These are phyloP conservation scores for Saccharomyces hybrid DNA, from an alignment of 1,139 yeast genomes.

Conservation along the genomic window DNA sequence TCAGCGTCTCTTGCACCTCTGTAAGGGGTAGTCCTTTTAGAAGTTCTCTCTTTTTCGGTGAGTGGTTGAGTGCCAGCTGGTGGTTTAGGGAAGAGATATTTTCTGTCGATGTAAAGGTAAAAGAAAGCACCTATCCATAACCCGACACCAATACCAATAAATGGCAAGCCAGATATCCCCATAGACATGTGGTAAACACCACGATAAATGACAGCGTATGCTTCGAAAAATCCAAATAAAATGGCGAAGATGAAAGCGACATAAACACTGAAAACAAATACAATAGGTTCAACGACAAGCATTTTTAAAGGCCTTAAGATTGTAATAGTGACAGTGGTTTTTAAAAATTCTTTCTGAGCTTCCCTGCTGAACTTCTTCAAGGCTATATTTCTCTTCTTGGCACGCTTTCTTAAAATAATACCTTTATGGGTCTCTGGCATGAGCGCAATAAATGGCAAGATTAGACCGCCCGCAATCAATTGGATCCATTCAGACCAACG, in stretches of 20 bases:
- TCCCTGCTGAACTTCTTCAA: slow-evolving; percentile 33
- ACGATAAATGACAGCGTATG: slow-evolving; percentile 63
- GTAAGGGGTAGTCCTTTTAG: slow-evolving; percentile 21
- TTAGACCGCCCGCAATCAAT: slow-evolving; percentile 62
- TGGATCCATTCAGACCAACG: slow-evolving; percentile 76
- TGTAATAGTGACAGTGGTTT: slow-evolving; percentile 38
- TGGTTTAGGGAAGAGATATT: slow-evolving; percentile 46
- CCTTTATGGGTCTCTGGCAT: slow-evolving; percentile 70
- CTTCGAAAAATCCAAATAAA: slow-evolving; percentile 69
- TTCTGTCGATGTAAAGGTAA: slow-evolving; percentile 45
- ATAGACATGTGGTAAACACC: slow-evolving; percentile 50
- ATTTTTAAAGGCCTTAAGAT: slow-evolving; percentile 56
- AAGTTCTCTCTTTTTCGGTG: slow-evolving; percentile 14
- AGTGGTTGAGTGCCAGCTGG: slow-evolving; percentile 48
- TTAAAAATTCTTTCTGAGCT: slow-evolving; percentile 32
- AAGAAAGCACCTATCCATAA: slow-evolving; percentile 45
- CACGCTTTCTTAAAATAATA: slow-evolving; percentile 48
- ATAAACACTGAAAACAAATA: slow-evolving; percentile 55
- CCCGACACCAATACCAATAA: slow-evolving; percentile 64
- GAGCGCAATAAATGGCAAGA: slow-evolving; percentile 48
- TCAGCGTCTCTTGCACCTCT: slow-evolving; percentile 34
- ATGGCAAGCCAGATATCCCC: slow-evolving; percentile 62
- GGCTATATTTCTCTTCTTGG: slow-evolving; percentile 49
- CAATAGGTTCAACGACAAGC: slow-evolving; percentile 64
- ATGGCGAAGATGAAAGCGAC: slow-evolving; percentile 70